Conservation (phyloP, 345 rosid genomes). For the Pistacia integerrima region DNA sequence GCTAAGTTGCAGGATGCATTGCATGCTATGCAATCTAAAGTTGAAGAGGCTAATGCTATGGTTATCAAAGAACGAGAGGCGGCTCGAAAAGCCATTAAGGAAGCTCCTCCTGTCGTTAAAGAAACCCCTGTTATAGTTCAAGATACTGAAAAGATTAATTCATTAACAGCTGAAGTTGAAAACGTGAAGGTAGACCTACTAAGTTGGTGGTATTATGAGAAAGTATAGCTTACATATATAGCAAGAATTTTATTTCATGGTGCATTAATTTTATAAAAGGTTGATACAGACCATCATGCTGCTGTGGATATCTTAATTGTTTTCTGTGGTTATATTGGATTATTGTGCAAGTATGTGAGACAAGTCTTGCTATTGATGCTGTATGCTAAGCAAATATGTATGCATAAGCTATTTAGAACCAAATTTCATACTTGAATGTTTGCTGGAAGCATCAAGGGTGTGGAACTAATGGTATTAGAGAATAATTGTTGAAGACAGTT, state of each 20-base stretch:
- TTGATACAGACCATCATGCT: neutral
- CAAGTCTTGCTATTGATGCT: neutral
- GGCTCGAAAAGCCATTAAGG: constrained; percentile 79
- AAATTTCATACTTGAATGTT: too few species aligned
- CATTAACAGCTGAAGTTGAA: constrained; percentile 66
- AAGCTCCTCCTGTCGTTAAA: constrained; percentile 70
- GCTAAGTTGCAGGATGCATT: constrained; percentile 71
- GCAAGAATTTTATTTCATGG: neutral
- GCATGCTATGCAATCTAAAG: constrained; percentile 55
- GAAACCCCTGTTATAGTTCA: constrained; percentile 78
- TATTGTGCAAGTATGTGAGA: neutral
- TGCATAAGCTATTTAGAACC: neutral
- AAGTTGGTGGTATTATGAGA: neutral
- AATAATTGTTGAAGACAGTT: neutral
- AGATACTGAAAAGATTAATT: constrained; percentile 72
- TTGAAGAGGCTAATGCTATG: constrained; percentile 62
- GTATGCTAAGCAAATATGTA: too few species aligned
- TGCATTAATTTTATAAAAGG: neutral
- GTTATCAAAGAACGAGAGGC: constrained; percentile 81
- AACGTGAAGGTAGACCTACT: constrained; percentile 63
- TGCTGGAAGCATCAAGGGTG: neutral
- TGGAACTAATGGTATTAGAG: neutral
- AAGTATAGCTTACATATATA: neutral
- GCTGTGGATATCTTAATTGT: neutral
- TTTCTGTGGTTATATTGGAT: too few species aligned